phyloP scores from a whole-genome alignment of 2,329 filamentous ascomycete genomes.

The Ambrosiella xylebori region DNA sequence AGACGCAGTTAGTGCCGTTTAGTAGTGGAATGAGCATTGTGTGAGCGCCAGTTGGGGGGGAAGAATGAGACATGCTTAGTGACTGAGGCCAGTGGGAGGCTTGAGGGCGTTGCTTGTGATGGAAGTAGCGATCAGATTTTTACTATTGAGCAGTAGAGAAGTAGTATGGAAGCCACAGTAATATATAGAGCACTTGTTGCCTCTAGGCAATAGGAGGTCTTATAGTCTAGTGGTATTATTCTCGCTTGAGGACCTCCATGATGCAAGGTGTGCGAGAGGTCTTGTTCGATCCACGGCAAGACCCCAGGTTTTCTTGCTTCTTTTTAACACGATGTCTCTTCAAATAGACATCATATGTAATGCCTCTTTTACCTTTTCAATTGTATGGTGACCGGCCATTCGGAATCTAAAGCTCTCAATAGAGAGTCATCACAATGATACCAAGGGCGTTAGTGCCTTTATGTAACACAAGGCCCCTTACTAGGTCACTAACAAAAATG shows the following conservation, averaged over 20 bases:
- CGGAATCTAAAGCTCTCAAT: neutral
- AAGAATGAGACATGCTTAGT: slow-evolving; percentile 28
- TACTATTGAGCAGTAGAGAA: slow-evolving; percentile 11
- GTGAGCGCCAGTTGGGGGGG: slow-evolving; percentile 28
- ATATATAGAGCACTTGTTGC: neutral
- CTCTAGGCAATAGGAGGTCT: neutral
- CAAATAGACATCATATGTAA: neutral
- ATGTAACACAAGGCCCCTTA: too few relatives aligned
- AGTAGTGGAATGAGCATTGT: slow-evolving; percentile 24
- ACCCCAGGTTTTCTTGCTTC: slow-evolving; percentile 17
- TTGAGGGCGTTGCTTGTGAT: slow-evolving; percentile 13
- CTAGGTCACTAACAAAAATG: neutral
- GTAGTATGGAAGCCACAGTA: neutral
- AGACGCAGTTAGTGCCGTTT: slow-evolving; percentile 33
- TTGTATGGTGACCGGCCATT: neutral
- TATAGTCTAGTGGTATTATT: slow-evolving; percentile 53
- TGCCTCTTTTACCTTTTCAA: neutral
- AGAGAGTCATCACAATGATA: neutral
- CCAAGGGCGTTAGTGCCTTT: neutral
- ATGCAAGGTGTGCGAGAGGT: slow-evolving; percentile 26
- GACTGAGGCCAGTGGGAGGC: slow-evolving; percentile 19
- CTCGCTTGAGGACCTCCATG: slow-evolving; percentile 43
- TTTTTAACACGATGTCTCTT: neutral
- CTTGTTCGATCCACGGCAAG: slow-evolving; percentile 31
- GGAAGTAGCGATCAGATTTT: slow-evolving; percentile 9